Percentiles rank a stretch among this genome's conserved stretches.
Conservation (phyloP, 495 filamentous ascomycete species). For the Peziza echinospora region DNA sequence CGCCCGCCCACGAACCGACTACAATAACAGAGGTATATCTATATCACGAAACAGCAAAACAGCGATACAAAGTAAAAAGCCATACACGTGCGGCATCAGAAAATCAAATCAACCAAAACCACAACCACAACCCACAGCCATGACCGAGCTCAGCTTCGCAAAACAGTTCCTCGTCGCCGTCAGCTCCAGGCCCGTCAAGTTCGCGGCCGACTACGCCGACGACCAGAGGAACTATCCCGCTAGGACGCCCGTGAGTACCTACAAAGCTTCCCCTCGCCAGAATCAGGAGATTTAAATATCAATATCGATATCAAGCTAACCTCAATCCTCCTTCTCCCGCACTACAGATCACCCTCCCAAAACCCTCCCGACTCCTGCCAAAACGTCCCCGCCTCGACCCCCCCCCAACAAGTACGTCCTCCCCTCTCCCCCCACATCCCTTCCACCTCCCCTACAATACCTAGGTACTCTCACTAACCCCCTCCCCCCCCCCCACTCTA, state of each 20-base stretch:
- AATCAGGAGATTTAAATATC: too few species aligned
- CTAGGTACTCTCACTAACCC: neutral
- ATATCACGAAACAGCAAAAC: too few species aligned
- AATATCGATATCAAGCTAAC: too few species aligned
- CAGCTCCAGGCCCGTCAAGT: slow-evolving; percentile 52
- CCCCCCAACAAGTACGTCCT: neutral
- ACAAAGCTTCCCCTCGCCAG: neutral
- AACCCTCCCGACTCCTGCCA: slow-evolving; percentile 9
- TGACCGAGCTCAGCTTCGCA: slow-evolving; percentile 72
- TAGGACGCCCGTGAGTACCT: slow-evolving; percentile 41
- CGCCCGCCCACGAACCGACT: too few species aligned
- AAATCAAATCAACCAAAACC: slow-evolving; percentile 1
- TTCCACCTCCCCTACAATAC: slow-evolving; percentile 28
- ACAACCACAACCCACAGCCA: too few species aligned
- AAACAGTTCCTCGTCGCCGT: slow-evolving; percentile 62
- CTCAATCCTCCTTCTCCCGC: neutral
- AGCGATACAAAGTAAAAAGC: too few species aligned
- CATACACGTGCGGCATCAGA: too few species aligned
- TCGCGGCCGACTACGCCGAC: slow-evolving; percentile 65
- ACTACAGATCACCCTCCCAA: slow-evolving; percentile 30
- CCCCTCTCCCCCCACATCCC: slow-evolving; percentile 26
- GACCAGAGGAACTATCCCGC: slow-evolving; percentile 54
- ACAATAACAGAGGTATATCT: too few species aligned
- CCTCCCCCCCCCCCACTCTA: slow-evolving; percentile 1
- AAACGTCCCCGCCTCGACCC: slow-evolving; percentile 21